Base-by-base conservation (phyloP, 2,329 filamentous ascomycete genomes). In the Tolypocladium nubicola region DNA sequence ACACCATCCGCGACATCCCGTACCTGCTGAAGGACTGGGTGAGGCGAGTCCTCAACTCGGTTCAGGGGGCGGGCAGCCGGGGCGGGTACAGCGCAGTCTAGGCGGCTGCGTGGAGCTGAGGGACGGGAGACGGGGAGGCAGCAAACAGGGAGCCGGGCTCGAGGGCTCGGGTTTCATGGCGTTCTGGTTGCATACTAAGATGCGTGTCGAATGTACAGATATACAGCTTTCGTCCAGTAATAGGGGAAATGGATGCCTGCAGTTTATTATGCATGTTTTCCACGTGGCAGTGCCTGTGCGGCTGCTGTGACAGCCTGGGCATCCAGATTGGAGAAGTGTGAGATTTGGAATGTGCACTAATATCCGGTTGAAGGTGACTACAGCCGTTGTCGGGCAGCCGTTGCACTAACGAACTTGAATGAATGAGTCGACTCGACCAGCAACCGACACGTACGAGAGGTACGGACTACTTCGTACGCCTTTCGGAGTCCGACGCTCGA, bases 81-180 rank as follows among this genome's bases (percentile, higher is more conserved):
- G 93, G 93, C 52, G 94, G 94, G 2, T 99, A 99, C 74, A 96
- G 90, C 67, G 94, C 94, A 52, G 93, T 99, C 63, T 96, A 76
- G 78, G 52, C 26, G 39, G 41, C 52, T 41, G 39, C 14, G 1
- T 9, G 16, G 26, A 37, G 53, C 21, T 47, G 53, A 47, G 26
- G 39, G 10, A 35, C 5, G 14, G 47, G 30, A 10, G 14, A 30
- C 10, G 14, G 30, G 19, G 19, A 10, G 11, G 30, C 19, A 37
- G 21, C 30, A 37, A 37, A 13, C 30, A 8, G 43, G 13, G 23
- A 26, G 43, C 43, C 21, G 23, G 43, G 43, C 47, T 35, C 19
- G 19, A 33, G 47, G 47, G 47, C 47, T 50, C 26, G 30, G 47
- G 2, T n/a, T 52, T 14, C 47, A 21, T 35, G 47, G 47, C 47